Evolutionary conservation across 2,329 filamentous ascomycete genomes (phyloP), one percentile per base, ranked within the genome.

Genomic region (Nannizziopsis arthrosporioides): DNA sequence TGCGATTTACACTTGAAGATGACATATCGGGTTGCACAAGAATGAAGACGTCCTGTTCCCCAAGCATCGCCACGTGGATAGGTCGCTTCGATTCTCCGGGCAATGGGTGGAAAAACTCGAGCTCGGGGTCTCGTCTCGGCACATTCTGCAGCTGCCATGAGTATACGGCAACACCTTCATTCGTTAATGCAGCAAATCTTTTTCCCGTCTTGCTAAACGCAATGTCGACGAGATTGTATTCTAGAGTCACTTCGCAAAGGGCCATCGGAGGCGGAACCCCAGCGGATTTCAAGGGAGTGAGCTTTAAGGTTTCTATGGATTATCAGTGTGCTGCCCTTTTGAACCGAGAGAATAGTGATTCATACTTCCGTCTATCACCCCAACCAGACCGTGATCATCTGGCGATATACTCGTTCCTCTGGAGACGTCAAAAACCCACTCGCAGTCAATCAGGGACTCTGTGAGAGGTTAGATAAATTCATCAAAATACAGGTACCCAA

Each of bases 241-340:
- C 70, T 22, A 84, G 66, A 10, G 69, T 58, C 14, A 95, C 58
- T 49, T 93, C 85, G 55, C 84, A 84, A 53, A 90, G 74, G 12
- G 87, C 80, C 88, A 96, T 95, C 0, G 92, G 92, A 22, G 92
- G 92, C 18, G 92, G 92, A 2, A 95, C 75, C 58, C 92, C 94
- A 10, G 87, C 84, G 43, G 82, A 75, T 53, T 85, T 76, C 54
- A 98, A 75, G 0, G 92, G 87, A 0, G 92, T 96, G 40, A 96
- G 65, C 61, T 93, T 94, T 50, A 96, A 66, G 2, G 62, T 77
- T 54, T 65, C 72, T 76, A 52, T 14, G 11, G 39, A 42, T 69
- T 47, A 53, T 60, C 49, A 61, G 55, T 17, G 31, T 27, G 17
- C 22, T 9, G 14, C 38, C 44, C 39, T 32, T 31, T 35, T 11